These are phyloP conservation scores for Lyophyllum shimeji DNA, from an alignment of 768 basidiomycete genomes.

Conservation along the genomic window DNA sequence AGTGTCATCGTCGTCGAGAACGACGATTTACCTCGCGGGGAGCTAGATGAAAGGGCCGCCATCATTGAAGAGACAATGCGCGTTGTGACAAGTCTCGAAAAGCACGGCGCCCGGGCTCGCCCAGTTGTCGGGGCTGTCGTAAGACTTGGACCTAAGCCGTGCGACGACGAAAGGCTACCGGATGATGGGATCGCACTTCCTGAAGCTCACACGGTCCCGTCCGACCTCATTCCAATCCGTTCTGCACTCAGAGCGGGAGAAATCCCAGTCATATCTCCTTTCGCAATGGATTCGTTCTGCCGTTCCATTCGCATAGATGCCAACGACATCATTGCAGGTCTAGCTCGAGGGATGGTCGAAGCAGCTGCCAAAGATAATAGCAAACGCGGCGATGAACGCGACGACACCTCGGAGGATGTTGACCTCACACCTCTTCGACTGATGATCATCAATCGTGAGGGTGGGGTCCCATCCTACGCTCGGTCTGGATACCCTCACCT, in stretches of 20 bases:
- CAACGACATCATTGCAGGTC: slow-evolving; percentile 85
- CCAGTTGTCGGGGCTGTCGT: slow-evolving; percentile 88
- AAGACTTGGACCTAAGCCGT: slow-evolving; percentile 76
- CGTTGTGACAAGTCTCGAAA: slow-evolving; percentile 78
- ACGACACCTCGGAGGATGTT: slow-evolving; percentile 47
- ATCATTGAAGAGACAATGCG: slow-evolving; percentile 84
- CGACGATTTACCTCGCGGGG: slow-evolving; percentile 69
- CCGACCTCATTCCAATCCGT: slow-evolving; percentile 81
- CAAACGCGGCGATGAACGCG: slow-evolving; percentile 29
- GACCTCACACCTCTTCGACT: slow-evolving; percentile 93
- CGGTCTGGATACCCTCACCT: slow-evolving; percentile 94
- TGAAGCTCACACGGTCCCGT: slow-evolving; percentile 77
- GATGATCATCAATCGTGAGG: slow-evolving; percentile 97
- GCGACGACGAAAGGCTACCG: slow-evolving; percentile 29
- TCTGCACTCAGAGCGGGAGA: slow-evolving; percentile 91
- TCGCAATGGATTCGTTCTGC: slow-evolving; percentile 90
- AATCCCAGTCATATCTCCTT: slow-evolving; percentile 93
- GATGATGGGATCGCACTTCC: slow-evolving; percentile 44
- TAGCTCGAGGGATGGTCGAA: slow-evolving; percentile 84
- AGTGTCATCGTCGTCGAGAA: slow-evolving; percentile 94
- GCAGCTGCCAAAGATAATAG: slow-evolving; percentile 33
- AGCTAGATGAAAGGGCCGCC: slow-evolving; percentile 63
- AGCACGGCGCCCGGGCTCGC: slow-evolving; percentile 82
- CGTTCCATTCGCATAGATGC: slow-evolving; percentile 83
- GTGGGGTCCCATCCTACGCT: slow-evolving; percentile 96